Evolutionary conservation across 192 early-diverging fungal species (phyloP).

Genomic region (Linnemannia exigua): DNA sequence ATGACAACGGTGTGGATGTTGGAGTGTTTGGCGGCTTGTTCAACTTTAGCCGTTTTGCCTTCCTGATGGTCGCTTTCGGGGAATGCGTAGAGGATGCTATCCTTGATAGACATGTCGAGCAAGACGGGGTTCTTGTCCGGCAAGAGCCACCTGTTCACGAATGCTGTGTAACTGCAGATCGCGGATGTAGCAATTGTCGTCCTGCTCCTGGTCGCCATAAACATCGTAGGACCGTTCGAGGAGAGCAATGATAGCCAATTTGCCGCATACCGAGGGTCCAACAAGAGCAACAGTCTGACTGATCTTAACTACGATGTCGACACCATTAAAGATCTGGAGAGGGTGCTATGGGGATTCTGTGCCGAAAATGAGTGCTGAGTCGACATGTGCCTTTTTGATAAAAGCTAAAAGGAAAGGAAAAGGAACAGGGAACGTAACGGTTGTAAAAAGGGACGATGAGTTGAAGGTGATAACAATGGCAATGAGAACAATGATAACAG

Average conservation of each 20-base stretch:
- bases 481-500: too few relatives aligned
- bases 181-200: conserved; percentile 73
- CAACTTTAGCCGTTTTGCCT: too few relatives aligned
- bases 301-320: conserved; percentile 60
- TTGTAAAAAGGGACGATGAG: too few relatives aligned
- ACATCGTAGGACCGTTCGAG: conserved; percentile 60
- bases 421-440: too few relatives aligned
- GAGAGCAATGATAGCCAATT: conserved; percentile 62
- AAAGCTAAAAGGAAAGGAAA: too few relatives aligned
- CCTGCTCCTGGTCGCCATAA: conserved; percentile 65
- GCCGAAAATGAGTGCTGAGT: too few relatives aligned
- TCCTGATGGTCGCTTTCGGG: conserved; percentile 56
- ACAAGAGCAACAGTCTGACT: conserved; percentile 88
- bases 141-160: conserved; percentile 79
- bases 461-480: too few relatives aligned
- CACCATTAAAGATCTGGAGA: conserved; percentile 69
- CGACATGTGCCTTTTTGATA: too few relatives aligned
- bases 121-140: conserved; percentile 76
- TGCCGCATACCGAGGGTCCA: conserved; percentile 87
- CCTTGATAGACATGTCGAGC: conserved; percentile 70
- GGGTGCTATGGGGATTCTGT: too few relatives aligned
- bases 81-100: conserved; percentile 72
- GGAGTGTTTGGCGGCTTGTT: conserved; percentile 63
- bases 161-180: conserved; percentile 73
- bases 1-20: conserved; percentile 73